Conservation (phyloP, 352 stramenopile species). For the Thraustochytrium striatum region DNA sequence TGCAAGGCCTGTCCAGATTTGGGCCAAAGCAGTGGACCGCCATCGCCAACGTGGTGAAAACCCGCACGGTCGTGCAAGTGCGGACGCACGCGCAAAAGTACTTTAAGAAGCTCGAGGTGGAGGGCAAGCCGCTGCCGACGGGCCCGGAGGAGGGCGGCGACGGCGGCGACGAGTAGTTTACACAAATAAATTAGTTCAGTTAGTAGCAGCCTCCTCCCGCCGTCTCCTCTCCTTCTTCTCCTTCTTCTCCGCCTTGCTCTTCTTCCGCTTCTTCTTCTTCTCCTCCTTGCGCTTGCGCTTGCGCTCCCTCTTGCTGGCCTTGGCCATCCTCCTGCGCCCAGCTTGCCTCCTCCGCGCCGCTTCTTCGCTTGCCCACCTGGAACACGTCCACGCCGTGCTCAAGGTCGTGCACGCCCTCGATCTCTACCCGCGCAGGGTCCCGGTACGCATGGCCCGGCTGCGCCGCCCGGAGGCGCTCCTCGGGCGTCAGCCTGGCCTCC, state of each 20-base stretch:
- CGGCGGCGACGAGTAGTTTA: background rate
- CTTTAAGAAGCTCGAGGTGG: constrained; percentile 67
- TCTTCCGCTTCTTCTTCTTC: constrained; percentile 1
- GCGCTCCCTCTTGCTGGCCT: background rate
- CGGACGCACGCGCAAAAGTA: constrained; percentile 95
- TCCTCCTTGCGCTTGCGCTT: background rate
- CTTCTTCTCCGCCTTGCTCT: background rate
- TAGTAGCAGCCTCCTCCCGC: background rate
- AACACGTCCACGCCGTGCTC: constrained; percentile 75
- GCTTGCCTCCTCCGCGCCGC: background rate
- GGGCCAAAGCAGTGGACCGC: constrained; percentile 94
- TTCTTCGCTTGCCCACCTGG: background rate
- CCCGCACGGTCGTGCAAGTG: constrained; percentile 89
- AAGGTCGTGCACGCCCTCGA: constrained; percentile 67
- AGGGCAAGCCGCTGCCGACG: background rate
- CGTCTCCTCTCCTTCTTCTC: background rate
- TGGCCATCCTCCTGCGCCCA: background rate
- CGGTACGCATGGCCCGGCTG: constrained; percentile 75
- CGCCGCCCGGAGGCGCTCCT: constrained; percentile 53
- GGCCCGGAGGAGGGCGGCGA: background rate
- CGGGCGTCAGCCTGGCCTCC: constrained; percentile 62
- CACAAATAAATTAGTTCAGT: background rate
- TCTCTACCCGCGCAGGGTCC: constrained; percentile 75
- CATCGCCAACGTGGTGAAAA: constrained; percentile 89
- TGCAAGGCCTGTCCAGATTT: constrained; percentile 83